These are phyloP conservation scores for Balansia obtecta DNA, from an alignment of 2,329 filamentous ascomycete species.

Conservation along the genomic window DNA sequence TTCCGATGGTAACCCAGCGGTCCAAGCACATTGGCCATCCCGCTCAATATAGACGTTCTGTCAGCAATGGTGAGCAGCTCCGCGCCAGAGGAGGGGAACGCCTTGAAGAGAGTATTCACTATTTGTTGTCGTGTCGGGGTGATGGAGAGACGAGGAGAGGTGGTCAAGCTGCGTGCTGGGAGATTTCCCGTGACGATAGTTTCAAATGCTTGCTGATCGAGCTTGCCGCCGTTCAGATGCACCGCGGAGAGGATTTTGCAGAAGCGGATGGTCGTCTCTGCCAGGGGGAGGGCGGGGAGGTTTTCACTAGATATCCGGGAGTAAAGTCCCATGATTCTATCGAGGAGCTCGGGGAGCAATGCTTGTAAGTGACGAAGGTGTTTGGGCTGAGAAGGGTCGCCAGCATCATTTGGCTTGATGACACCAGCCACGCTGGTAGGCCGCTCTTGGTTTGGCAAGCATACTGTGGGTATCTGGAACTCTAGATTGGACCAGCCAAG, in stretches of 20 bases:
- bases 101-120: conserved; percentile 51
- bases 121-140: conserved; percentile 50
- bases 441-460: conserved; percentile 37
- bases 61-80: conserved; percentile 63
- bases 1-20: conserved; percentile 72
- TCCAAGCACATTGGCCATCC: conserved; percentile 77
- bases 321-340: conserved; percentile 64
- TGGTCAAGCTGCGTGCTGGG: conserved; percentile 35
- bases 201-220: conserved; percentile 48
- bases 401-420: conserved; percentile 15
- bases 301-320: conserved; percentile 57
- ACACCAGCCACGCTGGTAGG: conserved; percentile 21
- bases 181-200: conserved; percentile 53
- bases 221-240: conserved; percentile 50
- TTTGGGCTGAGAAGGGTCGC: conserved; percentile 34
- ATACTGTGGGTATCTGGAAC: conserved; percentile 59
- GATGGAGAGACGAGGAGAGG: conserved; percentile 43
- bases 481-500: conserved; percentile 75
- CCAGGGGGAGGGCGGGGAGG: conserved; percentile 57
- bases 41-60: conserved; percentile 66
- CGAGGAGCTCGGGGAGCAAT: conserved; percentile 60
- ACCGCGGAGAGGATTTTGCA: conserved; percentile 57
- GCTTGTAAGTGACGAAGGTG: conserved; percentile 41
- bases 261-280: conserved; percentile 62
- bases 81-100: conserved; percentile 54